phyloP scores from a whole-genome alignment of 106 monocot species.

The Platanthera zijinensis region DNA sequence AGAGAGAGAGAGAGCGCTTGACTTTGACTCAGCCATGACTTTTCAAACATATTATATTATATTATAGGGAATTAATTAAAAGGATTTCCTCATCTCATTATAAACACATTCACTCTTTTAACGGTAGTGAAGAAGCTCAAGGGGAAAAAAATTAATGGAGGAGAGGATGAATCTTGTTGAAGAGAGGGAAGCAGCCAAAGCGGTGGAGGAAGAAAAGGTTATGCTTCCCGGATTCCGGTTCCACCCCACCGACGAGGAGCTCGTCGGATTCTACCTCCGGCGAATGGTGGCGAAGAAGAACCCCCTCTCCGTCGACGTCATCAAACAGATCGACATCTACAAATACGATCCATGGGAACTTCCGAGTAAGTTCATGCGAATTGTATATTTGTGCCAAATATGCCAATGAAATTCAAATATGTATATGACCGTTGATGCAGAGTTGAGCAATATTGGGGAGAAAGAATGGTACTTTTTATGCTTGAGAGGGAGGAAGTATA shows the following conservation, averaged over 20 bases:
- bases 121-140: not conserved
- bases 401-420: too few species aligned
- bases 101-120: too few species aligned
- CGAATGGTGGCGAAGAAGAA: slow-evolving; percentile 72
- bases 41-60: not conserved
- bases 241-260: slow-evolving; percentile 89
- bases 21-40: slow-evolving; percentile 3
- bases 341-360: slow-evolving; percentile 85
- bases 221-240: slow-evolving; percentile 84
- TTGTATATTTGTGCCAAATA: too few species aligned
- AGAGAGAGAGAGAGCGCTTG: not conserved
- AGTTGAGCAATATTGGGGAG: slow-evolving; percentile 31
- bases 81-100: too few species aligned
- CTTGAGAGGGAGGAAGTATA: slow-evolving; percentile 80
- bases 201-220: slow-evolving; percentile 33
- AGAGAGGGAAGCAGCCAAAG: not conserved
- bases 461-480: slow-evolving; percentile 91
- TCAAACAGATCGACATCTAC: slow-evolving; percentile 73
- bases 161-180: not conserved
- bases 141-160: not conserved
- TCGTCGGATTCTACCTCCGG: slow-evolving; percentile 73
- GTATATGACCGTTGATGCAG: slow-evolving; percentile 1
- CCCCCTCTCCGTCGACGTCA: slow-evolving; percentile 51
- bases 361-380: slow-evolving; percentile 40
- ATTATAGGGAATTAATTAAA: too few species aligned